Evolutionary conservation across 2,329 filamentous ascomycete species (phyloP).

Genomic region (Magnaporthiopsis poae): DNA sequence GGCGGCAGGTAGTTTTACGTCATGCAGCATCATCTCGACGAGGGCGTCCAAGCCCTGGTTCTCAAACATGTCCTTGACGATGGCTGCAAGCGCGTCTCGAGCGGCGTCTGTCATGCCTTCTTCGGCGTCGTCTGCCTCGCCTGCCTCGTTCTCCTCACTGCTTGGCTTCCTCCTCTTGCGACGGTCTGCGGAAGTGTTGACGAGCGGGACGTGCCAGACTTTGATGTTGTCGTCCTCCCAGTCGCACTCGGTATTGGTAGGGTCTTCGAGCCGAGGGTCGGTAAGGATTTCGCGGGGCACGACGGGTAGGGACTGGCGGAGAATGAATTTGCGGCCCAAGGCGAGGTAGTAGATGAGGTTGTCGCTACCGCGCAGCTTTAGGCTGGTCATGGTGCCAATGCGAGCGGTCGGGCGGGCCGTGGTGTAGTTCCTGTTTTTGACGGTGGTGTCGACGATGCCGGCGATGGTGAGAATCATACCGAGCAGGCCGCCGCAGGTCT

Average conservation of each 20-base stretch:
- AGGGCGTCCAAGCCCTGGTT: constrained; percentile 60
- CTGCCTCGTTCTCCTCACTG: constrained; percentile 19
- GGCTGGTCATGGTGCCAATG: constrained; percentile 18
- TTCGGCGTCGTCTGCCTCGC: constrained; percentile 9
- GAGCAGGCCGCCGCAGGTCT: constrained; percentile 67
- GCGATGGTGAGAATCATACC: constrained; percentile 79
- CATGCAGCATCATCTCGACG: constrained; percentile 52
- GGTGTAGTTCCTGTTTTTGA: constrained; percentile 9
- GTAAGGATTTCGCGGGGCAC: constrained; percentile 55
- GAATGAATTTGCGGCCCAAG: constrained; percentile 75
- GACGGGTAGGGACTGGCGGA: constrained; percentile 73
- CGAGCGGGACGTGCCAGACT: constrained; percentile 63
- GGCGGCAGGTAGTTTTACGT: constrained; percentile 58
- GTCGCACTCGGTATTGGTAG: constrained; percentile 30
- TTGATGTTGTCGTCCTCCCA: constrained; percentile 63
- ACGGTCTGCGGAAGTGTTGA: constrained; percentile 35
- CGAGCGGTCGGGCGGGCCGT: neutral
- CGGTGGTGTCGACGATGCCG: constrained; percentile 34
- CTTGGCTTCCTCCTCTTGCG: constrained; percentile 22
- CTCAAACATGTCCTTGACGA: constrained; percentile 71
- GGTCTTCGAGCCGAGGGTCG: constrained; percentile 26
- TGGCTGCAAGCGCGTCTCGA: constrained; percentile 45
- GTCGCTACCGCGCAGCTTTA: constrained; percentile 67
- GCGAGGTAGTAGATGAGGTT: constrained; percentile 75
- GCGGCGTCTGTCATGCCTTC: constrained; percentile 14